Evolutionary conservation across 176 grass and related monocot genomes (phyloP).

Genomic region (Panicum miliaceum): DNA sequence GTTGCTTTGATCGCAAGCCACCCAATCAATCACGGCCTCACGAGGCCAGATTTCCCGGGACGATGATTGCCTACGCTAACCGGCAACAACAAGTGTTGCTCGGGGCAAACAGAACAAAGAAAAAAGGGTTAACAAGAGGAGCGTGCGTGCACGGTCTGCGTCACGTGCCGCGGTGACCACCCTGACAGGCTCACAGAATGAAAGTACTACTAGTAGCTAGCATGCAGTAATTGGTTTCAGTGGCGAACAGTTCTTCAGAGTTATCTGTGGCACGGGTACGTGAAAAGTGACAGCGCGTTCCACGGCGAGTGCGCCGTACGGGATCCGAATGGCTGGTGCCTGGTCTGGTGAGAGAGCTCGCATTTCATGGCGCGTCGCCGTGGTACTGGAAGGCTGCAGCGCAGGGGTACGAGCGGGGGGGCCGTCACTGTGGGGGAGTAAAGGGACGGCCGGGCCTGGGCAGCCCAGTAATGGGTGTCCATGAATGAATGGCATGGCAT

Average conservation of each 20-base stretch:
- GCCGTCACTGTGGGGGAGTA: too few species aligned
- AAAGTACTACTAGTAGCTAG: too few species aligned
- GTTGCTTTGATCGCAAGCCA: conserved; percentile 6
- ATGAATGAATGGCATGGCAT: not conserved
- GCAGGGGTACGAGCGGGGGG: too few species aligned
- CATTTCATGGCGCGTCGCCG: too few species aligned
- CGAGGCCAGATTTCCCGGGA: not conserved
- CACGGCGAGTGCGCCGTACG: not conserved
- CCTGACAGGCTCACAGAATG: not conserved
- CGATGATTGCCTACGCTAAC: not conserved
- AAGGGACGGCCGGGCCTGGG: too few species aligned
- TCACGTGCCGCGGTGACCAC: not conserved
- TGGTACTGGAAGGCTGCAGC: too few species aligned
- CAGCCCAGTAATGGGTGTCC: too few species aligned
- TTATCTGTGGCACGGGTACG: not conserved
- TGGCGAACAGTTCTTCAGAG: too few species aligned
- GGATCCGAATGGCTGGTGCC: not conserved
- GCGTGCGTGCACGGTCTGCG: not conserved
- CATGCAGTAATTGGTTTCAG: too few species aligned
- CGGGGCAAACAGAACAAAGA: too few species aligned
- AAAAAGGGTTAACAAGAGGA: not conserved
- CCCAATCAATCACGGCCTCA: not conserved
- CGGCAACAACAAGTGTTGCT: not conserved
- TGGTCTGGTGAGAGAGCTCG: too few species aligned
- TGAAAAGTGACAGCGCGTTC: not conserved